phyloP scores from a whole-genome alignment of 495 filamentous ascomycete genomes.

The Tuber melanosporum region DNA sequence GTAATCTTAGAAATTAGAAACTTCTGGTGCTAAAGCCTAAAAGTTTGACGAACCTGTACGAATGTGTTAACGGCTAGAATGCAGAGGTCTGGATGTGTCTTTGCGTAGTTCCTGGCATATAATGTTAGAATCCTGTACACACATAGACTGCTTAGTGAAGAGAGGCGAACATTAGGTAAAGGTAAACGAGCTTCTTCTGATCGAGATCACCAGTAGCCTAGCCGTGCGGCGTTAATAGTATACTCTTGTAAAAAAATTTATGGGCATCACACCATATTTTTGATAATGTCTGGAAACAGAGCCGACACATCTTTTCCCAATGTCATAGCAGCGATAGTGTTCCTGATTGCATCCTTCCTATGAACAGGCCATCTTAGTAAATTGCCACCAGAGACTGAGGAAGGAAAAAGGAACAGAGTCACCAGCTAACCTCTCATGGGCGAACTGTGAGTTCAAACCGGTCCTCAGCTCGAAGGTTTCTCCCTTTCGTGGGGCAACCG shows the following conservation, averaged over 20 bases:
- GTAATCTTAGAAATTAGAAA: conserved; percentile 2
- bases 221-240: conserved; percentile 7
- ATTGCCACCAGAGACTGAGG: background rate
- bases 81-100: conserved; percentile 97
- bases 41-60: conserved; percentile 54
- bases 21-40: background rate
- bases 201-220: conserved; percentile 80
- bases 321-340: conserved; percentile 99
- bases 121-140: conserved; percentile 7
- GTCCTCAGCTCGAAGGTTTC: conserved; percentile 97
- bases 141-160: background rate
- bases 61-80: conserved; percentile 99
- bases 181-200: conserved; percentile 99
- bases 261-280: conserved; percentile 66
- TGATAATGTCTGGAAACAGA: conserved; percentile 94
- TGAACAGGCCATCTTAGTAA: conserved; percentile 23
- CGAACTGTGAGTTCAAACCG: conserved; percentile 97
- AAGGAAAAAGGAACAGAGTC: background rate
- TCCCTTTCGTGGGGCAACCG: conserved; percentile 78
- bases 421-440: conserved; percentile 67
- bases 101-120: conserved; percentile 85
- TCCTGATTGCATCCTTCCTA: conserved; percentile 96
- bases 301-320: conserved; percentile 97
- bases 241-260: background rate
- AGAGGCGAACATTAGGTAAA: conserved; percentile 81